phyloP scores from a whole-genome alignment of 2,329 filamentous ascomycete genomes.

The Aspergillus thermomutatus region DNA sequence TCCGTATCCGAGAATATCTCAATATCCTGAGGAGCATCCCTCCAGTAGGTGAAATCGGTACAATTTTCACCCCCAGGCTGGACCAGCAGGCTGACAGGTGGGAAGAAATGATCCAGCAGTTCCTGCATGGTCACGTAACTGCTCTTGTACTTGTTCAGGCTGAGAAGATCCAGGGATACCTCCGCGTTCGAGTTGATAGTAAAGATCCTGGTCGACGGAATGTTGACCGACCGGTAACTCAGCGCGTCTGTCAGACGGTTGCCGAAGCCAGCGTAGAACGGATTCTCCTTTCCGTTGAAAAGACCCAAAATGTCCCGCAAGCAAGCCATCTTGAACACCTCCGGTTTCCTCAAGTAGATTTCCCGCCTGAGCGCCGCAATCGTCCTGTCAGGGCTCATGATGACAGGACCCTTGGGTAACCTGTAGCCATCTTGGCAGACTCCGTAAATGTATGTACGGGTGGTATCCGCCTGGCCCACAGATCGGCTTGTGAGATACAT shows the following conservation, averaged over 20 bases:
- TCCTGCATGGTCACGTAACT: constrained; percentile 97
- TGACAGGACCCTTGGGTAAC: constrained; percentile 85
- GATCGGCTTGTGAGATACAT: constrained; percentile 95
- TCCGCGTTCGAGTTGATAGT: constrained; percentile 98
- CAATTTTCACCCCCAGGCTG: constrained; percentile 89
- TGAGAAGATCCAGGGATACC: constrained; percentile 84
- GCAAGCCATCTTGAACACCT: constrained; percentile 99
- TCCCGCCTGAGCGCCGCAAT: constrained; percentile 90
- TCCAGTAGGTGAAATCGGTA: constrained; percentile 97
- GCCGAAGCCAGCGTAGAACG: constrained; percentile 96
- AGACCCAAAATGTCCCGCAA: constrained; percentile 88
- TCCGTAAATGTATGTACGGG: constrained; percentile 82
- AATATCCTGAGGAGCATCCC: constrained; percentile 76
- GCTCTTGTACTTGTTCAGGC: constrained; percentile 90
- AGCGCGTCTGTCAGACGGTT: constrained; percentile 95
- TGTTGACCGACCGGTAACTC: constrained; percentile 92
- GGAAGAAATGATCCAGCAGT: constrained; percentile 97
- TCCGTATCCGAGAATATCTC: constrained; percentile 88
- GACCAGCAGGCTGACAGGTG: constrained; percentile 80
- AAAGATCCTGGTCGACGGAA: constrained; percentile 90
- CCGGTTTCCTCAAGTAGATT: constrained; percentile 90
- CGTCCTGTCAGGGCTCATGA: constrained; percentile 90
- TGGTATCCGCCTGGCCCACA: constrained; percentile 89
- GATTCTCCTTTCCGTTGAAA: constrained; percentile 71
- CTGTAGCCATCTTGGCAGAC: constrained; percentile 84